A percentile compares a stretch with the other conserved stretches of the same genome.
Evolutionary conservation across 257 asterid genomes (phyloP).

Genomic region (Solanum etuberosum): DNA sequence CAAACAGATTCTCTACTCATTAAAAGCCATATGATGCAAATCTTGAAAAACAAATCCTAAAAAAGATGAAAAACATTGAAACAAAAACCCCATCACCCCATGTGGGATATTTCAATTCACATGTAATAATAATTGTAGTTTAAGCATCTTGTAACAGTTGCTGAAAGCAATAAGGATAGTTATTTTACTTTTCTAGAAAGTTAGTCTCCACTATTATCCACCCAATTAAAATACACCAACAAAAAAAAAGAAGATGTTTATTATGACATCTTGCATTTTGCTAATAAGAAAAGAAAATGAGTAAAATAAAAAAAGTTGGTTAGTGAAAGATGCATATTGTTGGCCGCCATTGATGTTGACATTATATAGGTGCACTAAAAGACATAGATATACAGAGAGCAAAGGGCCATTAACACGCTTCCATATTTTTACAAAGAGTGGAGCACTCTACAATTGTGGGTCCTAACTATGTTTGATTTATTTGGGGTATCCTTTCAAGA

Average conservation of each 20-base stretch:
- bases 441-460: background rate
- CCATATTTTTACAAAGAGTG: background rate
- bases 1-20: background rate
- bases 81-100: background rate
- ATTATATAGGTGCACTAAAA: slow-evolving; percentile 20
- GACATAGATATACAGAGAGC: background rate
- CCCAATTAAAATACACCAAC: background rate
- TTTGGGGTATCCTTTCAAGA: background rate
- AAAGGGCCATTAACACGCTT: background rate
- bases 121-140: background rate
- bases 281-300: background rate
- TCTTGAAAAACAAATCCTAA: slow-evolving; percentile 1
- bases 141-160: slow-evolving; percentile 1
- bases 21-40: background rate
- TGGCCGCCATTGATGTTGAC: slow-evolving; percentile 62
- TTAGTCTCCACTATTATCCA: background rate
- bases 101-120: background rate
- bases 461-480: background rate
- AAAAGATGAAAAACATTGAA: background rate
- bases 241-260: background rate
- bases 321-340: slow-evolving; percentile 22
- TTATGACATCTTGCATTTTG: background rate
- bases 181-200: background rate
- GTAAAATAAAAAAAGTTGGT: background rate
- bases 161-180: slow-evolving; percentile 4